Conservation (phyloP, 768 basidiomycete species). For the Rossbeevera mucosa region DNA sequence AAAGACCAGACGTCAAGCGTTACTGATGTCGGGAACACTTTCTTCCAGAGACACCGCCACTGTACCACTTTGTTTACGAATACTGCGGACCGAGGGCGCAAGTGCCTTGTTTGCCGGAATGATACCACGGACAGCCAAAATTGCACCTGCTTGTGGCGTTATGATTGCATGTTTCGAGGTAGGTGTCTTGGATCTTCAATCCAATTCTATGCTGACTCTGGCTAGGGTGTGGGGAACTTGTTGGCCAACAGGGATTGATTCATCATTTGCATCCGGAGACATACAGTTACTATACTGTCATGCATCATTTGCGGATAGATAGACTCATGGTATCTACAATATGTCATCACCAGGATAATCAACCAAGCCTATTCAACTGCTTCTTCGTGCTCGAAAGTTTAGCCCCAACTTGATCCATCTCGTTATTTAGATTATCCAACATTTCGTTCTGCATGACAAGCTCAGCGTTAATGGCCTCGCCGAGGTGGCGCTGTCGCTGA, state of each 20-base stretch:
- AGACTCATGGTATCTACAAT: conserved; percentile 22
- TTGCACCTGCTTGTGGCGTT: conserved; percentile 95
- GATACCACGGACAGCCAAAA: conserved; percentile 86
- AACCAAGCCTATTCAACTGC: conserved; percentile 77
- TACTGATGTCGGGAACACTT: conserved; percentile 58
- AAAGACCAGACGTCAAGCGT: conserved; percentile 89
- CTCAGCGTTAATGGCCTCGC: conserved; percentile 80
- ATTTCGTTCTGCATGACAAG: conserved; percentile 81
- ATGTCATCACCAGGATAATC: conserved; percentile 4
- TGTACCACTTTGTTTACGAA: conserved; percentile 59
- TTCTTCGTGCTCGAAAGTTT: conserved; percentile 79
- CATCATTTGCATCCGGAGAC: conserved; percentile 20
- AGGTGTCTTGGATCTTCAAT: conserved; percentile 13
- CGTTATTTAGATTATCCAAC: conserved; percentile 70
- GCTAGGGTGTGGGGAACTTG: conserved; percentile 56
- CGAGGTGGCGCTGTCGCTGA: conserved; percentile 79
- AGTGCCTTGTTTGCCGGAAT: conserved; percentile 80
- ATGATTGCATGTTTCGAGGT: conserved; percentile 98
- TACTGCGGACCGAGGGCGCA: conserved; percentile 74
- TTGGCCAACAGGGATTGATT: conserved; percentile 36
- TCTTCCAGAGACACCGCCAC: conserved; percentile 42
- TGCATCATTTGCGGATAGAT: conserved; percentile 11
- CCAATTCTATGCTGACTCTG: conserved; percentile 12
- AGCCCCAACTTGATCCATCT: conserved; percentile 72
- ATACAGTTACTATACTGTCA: conserved; percentile 15